A percentile compares a stretch with the other conserved stretches of the same genome.
Conservation (phyloP, 1,284 basidiomycete genomes). For the Rhizopogon parksii region DNA sequence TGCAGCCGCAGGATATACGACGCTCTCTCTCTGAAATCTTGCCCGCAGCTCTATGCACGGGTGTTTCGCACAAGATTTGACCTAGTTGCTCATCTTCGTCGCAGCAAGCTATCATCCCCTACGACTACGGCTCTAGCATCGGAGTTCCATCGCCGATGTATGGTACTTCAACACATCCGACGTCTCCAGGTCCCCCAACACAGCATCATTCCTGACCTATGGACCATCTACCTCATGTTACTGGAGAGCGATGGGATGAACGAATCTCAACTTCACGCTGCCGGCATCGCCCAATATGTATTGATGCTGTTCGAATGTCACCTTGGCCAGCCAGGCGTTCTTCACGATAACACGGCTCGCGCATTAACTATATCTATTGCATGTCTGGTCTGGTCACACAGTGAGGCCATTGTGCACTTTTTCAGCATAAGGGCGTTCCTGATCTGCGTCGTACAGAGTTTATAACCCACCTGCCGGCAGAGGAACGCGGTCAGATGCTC, state of each 20-base stretch:
- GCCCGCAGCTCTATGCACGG: constrained; percentile 55
- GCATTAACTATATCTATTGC: constrained; percentile 28
- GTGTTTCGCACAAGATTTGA: constrained; percentile 56
- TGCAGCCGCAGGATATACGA: constrained; percentile 39
- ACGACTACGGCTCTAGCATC: constrained; percentile 41
- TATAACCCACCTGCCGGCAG: constrained; percentile 27
- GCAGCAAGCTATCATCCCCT: constrained; percentile 20
- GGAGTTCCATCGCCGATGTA: constrained; percentile 40
- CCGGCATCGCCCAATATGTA: constrained; percentile 33
- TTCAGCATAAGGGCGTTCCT: constrained; percentile 19
- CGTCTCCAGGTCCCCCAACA: constrained; percentile 27
- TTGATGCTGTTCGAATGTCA: constrained; percentile 16
- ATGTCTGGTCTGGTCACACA: constrained; percentile 30
- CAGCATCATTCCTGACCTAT: constrained; percentile 37
- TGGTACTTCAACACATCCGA: constrained; percentile 38
- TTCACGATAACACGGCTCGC: constrained; percentile 14
- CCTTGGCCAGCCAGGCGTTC: constrained; percentile 5
- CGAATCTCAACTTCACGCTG: constrained; percentile 33
- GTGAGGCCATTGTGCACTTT: constrained; percentile 25
- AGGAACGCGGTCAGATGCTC: constrained; percentile 31
- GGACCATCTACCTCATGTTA: constrained; percentile 45
- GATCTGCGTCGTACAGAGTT: constrained; percentile 26
- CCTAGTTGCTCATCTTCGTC: constrained; percentile 31
- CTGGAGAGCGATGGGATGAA: constrained; percentile 43
- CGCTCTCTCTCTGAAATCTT: constrained; percentile 35